Conservation (phyloP, 2,329 filamentous ascomycete species). For the Davidsoniella eucalypti region DNA sequence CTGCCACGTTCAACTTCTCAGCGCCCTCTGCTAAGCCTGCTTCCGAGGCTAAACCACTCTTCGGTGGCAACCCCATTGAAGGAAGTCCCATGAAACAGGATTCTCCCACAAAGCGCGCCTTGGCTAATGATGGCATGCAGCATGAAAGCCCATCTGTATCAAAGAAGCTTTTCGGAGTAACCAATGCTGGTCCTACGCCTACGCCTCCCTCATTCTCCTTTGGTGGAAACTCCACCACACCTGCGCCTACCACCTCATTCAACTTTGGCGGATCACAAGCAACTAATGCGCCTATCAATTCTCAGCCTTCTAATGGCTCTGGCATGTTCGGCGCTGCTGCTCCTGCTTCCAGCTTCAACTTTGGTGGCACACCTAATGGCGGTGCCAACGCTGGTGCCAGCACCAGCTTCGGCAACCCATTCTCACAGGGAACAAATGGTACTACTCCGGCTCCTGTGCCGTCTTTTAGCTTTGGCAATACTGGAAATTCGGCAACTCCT, state of each 20-base stretch:
- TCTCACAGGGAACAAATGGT: constrained; percentile 13
- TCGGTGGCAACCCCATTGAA: constrained; percentile 23
- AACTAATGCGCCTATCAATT: constrained; percentile 2
- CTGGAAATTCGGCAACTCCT: constrained; percentile 9
- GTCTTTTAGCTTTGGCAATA: constrained; percentile 25
- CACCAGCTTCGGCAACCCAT: constrained; percentile 25
- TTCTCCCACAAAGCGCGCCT: constrained; percentile 10
- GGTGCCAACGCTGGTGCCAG: constrained; percentile 16
- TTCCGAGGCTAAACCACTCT: constrained; percentile 21
- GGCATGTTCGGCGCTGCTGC: constrained; percentile 20
- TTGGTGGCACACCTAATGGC: constrained; percentile 7
- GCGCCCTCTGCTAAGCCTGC: neutral
- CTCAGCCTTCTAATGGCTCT: constrained; percentile 11
- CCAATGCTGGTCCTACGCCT: neutral
- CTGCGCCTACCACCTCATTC: constrained; percentile 18
- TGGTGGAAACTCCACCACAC: constrained; percentile 16
- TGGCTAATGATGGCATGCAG: constrained; percentile 8
- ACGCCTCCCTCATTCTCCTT: constrained; percentile 22
- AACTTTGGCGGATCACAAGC: constrained; percentile 23
- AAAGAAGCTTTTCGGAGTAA: constrained; percentile 15
- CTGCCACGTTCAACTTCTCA: constrained; percentile 8
- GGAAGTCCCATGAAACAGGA: constrained; percentile 30
- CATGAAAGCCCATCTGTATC: constrained; percentile 12
- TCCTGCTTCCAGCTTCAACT: constrained; percentile 16
- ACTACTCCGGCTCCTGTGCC: constrained; percentile 3